These are phyloP conservation scores for Dryas octopetala DNA, from an alignment of 306 rosid species.

Conservation along the genomic window DNA sequence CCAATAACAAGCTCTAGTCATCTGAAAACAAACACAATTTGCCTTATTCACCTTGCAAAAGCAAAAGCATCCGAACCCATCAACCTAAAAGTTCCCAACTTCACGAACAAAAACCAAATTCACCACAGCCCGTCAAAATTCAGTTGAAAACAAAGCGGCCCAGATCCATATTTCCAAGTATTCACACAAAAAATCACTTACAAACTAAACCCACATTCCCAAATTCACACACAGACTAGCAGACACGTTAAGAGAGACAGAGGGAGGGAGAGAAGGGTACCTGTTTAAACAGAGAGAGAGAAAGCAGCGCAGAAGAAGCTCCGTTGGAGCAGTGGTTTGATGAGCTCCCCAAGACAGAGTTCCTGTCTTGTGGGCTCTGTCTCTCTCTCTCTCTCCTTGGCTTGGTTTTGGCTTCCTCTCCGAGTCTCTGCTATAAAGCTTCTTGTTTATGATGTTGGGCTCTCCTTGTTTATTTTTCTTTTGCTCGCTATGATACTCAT, in stretches of 20 bases:
- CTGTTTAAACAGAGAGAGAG: conserved; percentile 24
- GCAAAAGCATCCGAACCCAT: conserved; percentile 28
- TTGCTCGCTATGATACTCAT: not conserved
- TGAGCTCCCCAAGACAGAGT: conserved; percentile 40
- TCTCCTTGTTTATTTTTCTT: not conserved
- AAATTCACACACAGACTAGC: conserved; percentile 10
- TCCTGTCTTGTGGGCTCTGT: conserved; percentile 27
- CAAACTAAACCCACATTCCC: conserved; percentile 22
- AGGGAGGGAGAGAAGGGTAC: conserved; percentile 15
- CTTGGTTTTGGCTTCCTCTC: conserved; percentile 7
- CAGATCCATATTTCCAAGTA: conserved; percentile 44
- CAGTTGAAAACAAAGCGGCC: conserved; percentile 23
- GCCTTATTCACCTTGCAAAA: conserved; percentile 9
- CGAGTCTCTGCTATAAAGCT: conserved; percentile 1
- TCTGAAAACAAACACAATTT: conserved; percentile 11
- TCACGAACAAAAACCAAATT: conserved; percentile 13
- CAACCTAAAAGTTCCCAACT: conserved; percentile 29
- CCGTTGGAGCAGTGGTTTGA: conserved; percentile 51
- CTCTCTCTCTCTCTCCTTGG: not conserved
- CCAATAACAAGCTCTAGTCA: conserved; percentile 13
- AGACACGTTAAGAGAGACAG: not conserved
- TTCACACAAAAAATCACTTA: not conserved
- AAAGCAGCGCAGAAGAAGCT: conserved; percentile 18
- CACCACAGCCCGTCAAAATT: conserved; percentile 29
- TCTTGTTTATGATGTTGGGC: conserved; percentile 7